Evolutionary conservation across 2,329 filamentous ascomycete genomes (phyloP), one percentile per base, ranked within the genome.

Genomic region (Alternaria panax): DNA sequence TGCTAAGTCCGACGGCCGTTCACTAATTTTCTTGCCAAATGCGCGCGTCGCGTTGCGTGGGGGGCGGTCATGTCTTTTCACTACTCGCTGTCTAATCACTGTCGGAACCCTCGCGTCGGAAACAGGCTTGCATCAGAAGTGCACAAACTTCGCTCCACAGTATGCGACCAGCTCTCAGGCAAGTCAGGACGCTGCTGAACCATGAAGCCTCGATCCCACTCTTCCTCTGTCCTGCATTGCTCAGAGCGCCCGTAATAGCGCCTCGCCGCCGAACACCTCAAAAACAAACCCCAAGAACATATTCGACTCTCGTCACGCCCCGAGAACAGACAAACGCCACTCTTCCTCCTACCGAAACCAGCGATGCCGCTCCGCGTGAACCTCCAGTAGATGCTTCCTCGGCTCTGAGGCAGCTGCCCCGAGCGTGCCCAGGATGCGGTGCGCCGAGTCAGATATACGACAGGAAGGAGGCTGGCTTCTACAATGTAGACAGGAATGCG

Each of bases 341-440:
- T 45, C 7, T 53, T n/a, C 51, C 51, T 57, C 60, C 51, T 34
- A n/a, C 54, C 54, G 59, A 65, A 25, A 24, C 45, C 8, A 20
- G 14, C 53, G 54, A 63, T 5, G 16, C 30, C 18, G 45, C 59
- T 11, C 20, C 32, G 0, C 55, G 24, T 27, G 18, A 59, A 3
- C 24, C 52, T 30, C 41, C 60, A 24, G 14, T 27, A 24, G 52
- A 38, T 40, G 27, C 58, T 7, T 47, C 58, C 36, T 46, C 59
- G 22, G 25, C 51, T 42, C 54, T 47, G n/a, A 63, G 54, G 25
- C 47, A 68, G 7, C 69, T 88, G 12, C 86, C 86, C 0, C 56
- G 81, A 7, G 81, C 82, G 24, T 89, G 87, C 71, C 87, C 87
- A 28, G 87, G 87, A 66, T 90, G 87, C 65, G 87, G 87, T 54